Evolutionary conservation across 805 yeast genomes (phyloP).

Genomic region (Limtongozyma cylindracea): DNA sequence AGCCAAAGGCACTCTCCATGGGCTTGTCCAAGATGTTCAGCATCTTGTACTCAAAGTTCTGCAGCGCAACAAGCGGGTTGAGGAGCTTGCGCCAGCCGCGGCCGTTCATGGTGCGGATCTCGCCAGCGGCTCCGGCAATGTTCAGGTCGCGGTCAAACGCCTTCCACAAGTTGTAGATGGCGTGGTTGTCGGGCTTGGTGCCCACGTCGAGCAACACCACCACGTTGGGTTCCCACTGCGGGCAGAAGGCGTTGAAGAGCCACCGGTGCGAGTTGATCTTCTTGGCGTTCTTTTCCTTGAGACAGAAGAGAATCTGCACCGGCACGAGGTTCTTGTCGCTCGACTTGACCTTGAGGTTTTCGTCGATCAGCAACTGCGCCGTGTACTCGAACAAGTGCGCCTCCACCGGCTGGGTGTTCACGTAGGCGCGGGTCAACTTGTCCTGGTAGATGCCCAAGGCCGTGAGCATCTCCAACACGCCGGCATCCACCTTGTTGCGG

Average conservation of each 20-base stretch:
- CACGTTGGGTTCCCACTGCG: conserved; percentile 76
- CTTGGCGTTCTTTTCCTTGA: conserved; percentile 79
- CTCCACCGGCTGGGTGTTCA: conserved; percentile 73
- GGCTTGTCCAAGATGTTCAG: conserved; percentile 94
- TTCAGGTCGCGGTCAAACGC: conserved; percentile 91
- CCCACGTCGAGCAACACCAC: conserved; percentile 89
- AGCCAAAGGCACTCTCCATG: conserved; percentile 77
- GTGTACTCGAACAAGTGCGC: conserved; percentile 94
- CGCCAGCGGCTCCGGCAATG: conserved; percentile 98
- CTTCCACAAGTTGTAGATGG: conserved; percentile 89
- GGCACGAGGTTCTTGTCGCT: conserved; percentile 82
- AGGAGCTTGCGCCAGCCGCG: conserved; percentile 56
- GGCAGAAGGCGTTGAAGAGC: conserved; percentile 90
- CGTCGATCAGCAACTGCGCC: conserved; percentile 81
- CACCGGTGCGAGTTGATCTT: conserved; percentile 95
- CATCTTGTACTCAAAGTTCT: conserved; percentile 89
- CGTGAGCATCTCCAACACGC: conserved; percentile 69
- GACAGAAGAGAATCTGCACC: conserved; percentile 77
- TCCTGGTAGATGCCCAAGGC: conserved; percentile 96
- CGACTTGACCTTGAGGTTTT: conserved; percentile 73
- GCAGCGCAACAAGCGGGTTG: conserved; percentile 88
- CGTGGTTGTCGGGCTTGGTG: conserved; percentile 73
- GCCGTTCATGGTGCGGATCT: conserved; percentile 88
- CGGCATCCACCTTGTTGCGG: conserved; percentile 63
- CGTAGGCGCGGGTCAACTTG: conserved; percentile 86